Percentiles rank a stretch among this genome's conserved stretches.
Evolutionary conservation across 352 stramenopile species (phyloP).

Genomic region (Thraustochytrium sp.): DNA sequence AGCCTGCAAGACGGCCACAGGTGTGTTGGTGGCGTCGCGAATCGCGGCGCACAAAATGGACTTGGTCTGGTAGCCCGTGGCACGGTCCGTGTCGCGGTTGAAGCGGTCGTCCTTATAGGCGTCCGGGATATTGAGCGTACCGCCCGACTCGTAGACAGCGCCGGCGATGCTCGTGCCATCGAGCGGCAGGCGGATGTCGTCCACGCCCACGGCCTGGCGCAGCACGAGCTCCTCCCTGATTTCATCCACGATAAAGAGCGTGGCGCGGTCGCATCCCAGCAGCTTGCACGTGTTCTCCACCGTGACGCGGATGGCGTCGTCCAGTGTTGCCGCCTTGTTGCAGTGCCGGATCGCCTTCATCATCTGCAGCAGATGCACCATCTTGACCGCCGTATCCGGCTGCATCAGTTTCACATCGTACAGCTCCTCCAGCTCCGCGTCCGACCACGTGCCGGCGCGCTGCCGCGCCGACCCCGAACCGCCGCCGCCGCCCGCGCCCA

Average conservation of each 20-base stretch:
- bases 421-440: constrained; percentile 35
- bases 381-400: constrained; percentile 13
- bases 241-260: constrained; percentile 69
- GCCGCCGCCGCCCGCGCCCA: too few relatives aligned
- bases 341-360: constrained; percentile 39
- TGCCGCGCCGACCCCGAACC: too few relatives aligned
- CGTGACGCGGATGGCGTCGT: constrained; percentile 38
- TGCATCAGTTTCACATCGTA: constrained; percentile 17
- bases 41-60: constrained; percentile 75
- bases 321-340: constrained; percentile 21
- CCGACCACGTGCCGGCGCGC: constrained; percentile 8
- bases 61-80: constrained; percentile 59
- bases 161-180: constrained; percentile 25
- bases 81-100: constrained; percentile 58
- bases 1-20: constrained; percentile 70
- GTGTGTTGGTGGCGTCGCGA: constrained; percentile 49
- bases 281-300: constrained; percentile 44
- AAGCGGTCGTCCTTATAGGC: constrained; percentile 61
- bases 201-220: constrained; percentile 61
- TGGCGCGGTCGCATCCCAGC: constrained; percentile 59
- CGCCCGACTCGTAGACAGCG: constrained; percentile 9
- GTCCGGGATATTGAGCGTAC: constrained; percentile 54
- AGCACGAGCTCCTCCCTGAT: constrained; percentile 64
- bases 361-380: background rate
- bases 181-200: constrained; percentile 56